These are phyloP conservation scores for Endothia cerciana DNA, from an alignment of 2,329 filamentous ascomycete genomes.

Conservation along the genomic window DNA sequence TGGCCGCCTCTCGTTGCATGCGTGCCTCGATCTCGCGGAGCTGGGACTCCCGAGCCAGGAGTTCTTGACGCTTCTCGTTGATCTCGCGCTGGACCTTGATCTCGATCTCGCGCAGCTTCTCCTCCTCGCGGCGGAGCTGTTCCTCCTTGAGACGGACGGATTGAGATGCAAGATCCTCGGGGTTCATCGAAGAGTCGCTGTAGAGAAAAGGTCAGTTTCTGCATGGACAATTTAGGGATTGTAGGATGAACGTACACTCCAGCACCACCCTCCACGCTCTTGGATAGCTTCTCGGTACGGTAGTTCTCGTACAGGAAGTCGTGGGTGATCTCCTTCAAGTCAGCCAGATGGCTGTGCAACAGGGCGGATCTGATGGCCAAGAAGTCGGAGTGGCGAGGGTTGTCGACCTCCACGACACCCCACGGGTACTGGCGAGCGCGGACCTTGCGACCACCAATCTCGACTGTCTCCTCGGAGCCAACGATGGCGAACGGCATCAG, in stretches of 20 bases:
- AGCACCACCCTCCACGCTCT: slow-evolving; percentile 93
- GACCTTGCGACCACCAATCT: slow-evolving; percentile 90
- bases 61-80: slow-evolving; percentile 99
- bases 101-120: slow-evolving; percentile 99
- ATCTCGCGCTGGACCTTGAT: slow-evolving; percentile 99
- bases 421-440: slow-evolving; percentile 97
- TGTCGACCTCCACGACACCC: slow-evolving; percentile 99
- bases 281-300: slow-evolving; percentile 99
- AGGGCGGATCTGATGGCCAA: slow-evolving; percentile 94
- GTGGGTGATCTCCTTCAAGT: slow-evolving; percentile 99
- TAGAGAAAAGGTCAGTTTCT: slow-evolving; percentile 37
- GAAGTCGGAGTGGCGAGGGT: slow-evolving; percentile 98
- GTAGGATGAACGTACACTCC: slow-evolving; percentile 70
- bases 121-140: slow-evolving; percentile 97
- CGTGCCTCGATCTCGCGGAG: slow-evolving; percentile 97
- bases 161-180: slow-evolving; percentile 94
- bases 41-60: slow-evolving; percentile 95
- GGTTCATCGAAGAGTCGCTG: slow-evolving; percentile 91
- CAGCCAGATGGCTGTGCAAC: slow-evolving; percentile 95
- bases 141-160: slow-evolving; percentile 99
- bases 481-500: slow-evolving; percentile 99
- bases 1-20: slow-evolving; percentile 85
- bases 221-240: neutral
- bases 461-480: slow-evolving; percentile 91
- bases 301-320: slow-evolving; percentile 99